Percentiles rank a stretch among this genome's conserved stretches.
Evolutionary conservation across 345 rosid species (phyloP).

Genomic region (Gossypium raimondii): DNA sequence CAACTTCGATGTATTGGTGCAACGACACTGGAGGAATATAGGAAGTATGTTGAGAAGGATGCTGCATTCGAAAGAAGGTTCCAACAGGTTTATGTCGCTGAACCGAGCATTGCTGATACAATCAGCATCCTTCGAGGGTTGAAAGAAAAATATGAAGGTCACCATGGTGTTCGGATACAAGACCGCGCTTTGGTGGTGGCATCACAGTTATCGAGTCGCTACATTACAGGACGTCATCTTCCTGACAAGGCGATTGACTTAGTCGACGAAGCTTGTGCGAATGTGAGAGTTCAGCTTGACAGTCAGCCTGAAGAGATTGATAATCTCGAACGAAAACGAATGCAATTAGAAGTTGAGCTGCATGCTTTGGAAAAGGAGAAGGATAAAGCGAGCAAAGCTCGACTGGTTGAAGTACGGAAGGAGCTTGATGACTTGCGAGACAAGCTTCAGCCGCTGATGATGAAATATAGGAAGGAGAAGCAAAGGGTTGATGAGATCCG

Average conservation of each 20-base stretch:
- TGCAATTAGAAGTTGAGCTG: constrained; percentile 81
- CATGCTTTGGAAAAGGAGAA: constrained; percentile 93
- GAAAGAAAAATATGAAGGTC: constrained; percentile 86
- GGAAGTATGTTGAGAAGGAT: constrained; percentile 96
- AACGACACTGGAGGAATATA: constrained; percentile 87
- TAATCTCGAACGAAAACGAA: constrained; percentile 75
- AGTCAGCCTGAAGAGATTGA: constrained; percentile 98
- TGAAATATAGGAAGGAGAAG: constrained; percentile 90
- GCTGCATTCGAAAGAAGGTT: constrained; percentile 93
- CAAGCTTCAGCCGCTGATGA: constrained; percentile 76
- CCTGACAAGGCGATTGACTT: constrained; percentile 93
- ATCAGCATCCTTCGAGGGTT: constrained; percentile 86
- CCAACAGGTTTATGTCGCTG: constrained; percentile 88
- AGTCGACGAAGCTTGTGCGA: constrained; percentile 93
- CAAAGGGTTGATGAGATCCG: constrained; percentile 86
- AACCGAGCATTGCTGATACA: constrained; percentile 82
- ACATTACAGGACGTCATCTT: constrained; percentile 89
- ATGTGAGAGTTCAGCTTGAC: constrained; percentile 92
- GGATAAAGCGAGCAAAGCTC: constrained; percentile 89
- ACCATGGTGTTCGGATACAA: constrained; percentile 85
- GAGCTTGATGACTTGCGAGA: constrained; percentile 92
- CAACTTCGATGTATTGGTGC: constrained; percentile 94
- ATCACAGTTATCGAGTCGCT: constrained; percentile 83
- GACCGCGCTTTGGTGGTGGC: constrained; percentile 85
- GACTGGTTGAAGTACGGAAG: constrained; percentile 74